Evolutionary conservation across 768 basidiomycete species (phyloP).

Genomic region (Suillus subluteus): DNA sequence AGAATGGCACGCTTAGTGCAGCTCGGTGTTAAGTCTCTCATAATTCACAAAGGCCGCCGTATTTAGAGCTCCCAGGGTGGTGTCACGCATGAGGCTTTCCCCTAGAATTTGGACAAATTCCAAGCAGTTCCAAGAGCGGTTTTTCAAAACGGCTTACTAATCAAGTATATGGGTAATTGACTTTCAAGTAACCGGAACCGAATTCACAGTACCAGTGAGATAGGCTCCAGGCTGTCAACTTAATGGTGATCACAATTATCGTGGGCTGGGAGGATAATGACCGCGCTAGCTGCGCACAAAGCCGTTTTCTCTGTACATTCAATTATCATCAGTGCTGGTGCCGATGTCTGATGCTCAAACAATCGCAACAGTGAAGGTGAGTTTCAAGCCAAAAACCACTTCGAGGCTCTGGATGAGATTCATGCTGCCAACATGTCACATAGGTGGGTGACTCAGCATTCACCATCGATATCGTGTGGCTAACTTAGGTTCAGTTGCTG

Average conservation of each 20-base stretch:
- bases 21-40: background rate
- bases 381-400: background rate
- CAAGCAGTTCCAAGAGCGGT: background rate
- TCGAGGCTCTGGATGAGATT: background rate
- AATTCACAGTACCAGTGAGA: background rate
- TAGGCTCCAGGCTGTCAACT: background rate
- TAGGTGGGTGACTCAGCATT: background rate
- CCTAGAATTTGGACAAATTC: background rate
- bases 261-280: background rate
- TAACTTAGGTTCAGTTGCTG: background rate
- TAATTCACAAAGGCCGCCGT: conserved; percentile 1
- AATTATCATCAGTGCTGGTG: background rate
- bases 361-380: background rate
- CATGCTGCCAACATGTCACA: background rate
- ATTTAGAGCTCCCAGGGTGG: background rate
- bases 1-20: background rate
- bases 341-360: background rate
- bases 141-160: background rate
- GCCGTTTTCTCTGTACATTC: background rate
- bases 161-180: background rate
- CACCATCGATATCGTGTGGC: background rate
- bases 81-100: background rate
- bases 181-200: background rate
- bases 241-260: background rate
- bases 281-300: background rate